These are phyloP conservation scores for Tetracladium maxilliforme DNA, from an alignment of 2,329 filamentous ascomycete species.

Conservation along the genomic window DNA sequence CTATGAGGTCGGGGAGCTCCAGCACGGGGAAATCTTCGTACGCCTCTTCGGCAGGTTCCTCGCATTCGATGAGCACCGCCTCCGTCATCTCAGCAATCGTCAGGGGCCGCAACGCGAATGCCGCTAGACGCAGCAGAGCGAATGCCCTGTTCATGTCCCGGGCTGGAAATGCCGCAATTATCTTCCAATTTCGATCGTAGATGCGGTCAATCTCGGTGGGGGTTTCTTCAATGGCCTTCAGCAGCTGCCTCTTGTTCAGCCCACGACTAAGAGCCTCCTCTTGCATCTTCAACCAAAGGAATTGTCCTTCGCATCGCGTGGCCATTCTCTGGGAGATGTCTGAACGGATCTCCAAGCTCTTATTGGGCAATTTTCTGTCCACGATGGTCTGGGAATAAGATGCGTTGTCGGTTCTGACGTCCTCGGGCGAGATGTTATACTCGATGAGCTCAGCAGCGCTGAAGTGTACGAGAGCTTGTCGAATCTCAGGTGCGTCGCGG, in stretches of 20 bases:
- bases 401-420: slow-evolving; percentile 1
- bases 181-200: slow-evolving; percentile 5
- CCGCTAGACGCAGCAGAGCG: slow-evolving; percentile 7
- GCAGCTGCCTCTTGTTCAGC: slow-evolving; percentile 5
- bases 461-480: slow-evolving; percentile 1
- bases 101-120: slow-evolving; percentile 7
- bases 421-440: slow-evolving; percentile 3
- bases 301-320: slow-evolving; percentile 5
- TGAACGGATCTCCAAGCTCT: slow-evolving; percentile 2
- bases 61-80: slow-evolving; percentile 5
- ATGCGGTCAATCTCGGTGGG: slow-evolving; percentile 3
- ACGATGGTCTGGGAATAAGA: slow-evolving; percentile 3
- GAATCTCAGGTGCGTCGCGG: slow-evolving; percentile 4
- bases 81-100: slow-evolving; percentile 8
- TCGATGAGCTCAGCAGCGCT: slow-evolving; percentile 2
- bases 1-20: too few species aligned
- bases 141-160: slow-evolving; percentile 4
- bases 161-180: slow-evolving; percentile 3
- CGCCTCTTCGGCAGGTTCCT: too few species aligned
- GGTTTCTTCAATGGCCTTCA: slow-evolving; percentile 2
- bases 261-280: slow-evolving; percentile 3
- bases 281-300: slow-evolving; percentile 6
- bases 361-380: slow-evolving; percentile 4
- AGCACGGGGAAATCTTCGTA: too few species aligned
- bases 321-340: slow-evolving; percentile 3